phyloP scores from a whole-genome alignment of 495 filamentous ascomycete species.

The Neurospora sublineolata region DNA sequence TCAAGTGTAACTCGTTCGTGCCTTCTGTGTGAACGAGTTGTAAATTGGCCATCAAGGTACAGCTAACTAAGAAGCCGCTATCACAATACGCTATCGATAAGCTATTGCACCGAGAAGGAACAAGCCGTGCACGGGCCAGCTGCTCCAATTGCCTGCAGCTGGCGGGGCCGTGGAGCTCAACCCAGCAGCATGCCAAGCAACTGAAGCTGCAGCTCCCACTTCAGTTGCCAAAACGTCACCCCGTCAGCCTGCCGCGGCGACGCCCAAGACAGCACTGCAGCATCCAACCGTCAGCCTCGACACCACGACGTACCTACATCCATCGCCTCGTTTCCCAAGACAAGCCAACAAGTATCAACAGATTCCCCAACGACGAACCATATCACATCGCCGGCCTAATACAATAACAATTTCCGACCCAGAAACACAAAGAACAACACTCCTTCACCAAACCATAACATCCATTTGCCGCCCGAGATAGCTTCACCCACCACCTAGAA shows the following conservation, averaged over 20 bases:
- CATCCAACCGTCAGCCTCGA: constrained; percentile 1
- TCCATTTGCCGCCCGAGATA: background rate
- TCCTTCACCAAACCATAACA: background rate
- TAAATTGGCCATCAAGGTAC: background rate
- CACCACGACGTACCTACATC: background rate
- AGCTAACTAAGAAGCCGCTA: background rate
- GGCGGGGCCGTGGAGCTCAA: background rate
- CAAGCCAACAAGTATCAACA: background rate
- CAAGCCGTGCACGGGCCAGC: background rate
- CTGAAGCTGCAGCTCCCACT: background rate
- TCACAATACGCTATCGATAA: background rate
- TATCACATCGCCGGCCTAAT: background rate
- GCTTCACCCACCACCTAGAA: background rate
- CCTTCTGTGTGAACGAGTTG: background rate
- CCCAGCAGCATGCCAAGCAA: constrained; percentile 1
- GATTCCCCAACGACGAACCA: background rate
- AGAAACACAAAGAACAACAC: background rate
- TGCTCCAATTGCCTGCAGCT: background rate
- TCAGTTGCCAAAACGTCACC: constrained; percentile 5
- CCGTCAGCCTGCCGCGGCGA: constrained; percentile 6
- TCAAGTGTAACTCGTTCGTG: background rate
- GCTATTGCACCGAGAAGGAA: background rate
- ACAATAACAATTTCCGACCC: background rate
- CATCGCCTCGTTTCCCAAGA: background rate
- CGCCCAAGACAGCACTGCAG: background rate